Base-by-base conservation (phyloP, 768 basidiomycete species). In the Leccinum imitatum region DNA sequence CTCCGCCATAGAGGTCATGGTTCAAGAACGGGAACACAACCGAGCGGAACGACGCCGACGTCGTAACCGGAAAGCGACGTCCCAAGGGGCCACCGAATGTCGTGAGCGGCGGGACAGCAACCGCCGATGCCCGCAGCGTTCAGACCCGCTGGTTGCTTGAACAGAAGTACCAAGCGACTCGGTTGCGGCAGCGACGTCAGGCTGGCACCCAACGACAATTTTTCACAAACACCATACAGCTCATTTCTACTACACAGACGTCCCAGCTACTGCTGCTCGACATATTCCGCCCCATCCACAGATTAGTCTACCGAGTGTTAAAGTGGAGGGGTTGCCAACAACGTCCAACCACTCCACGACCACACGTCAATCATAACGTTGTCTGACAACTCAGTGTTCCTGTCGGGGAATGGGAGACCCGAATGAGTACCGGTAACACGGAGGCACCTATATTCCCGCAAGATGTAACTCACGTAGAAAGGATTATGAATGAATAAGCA, bases 1-100 rank as follows among this genome's bases (percentile, higher is more conserved):
- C 75, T 73, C 74, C 68, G 86, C 85, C 75, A 87, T 85, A 68
- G 89, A 85, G 69, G 88, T 83, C 90, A 91, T 91, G 65, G 69
- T 73, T 63, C 59, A 59, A 67, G 65, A 63, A 65, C 63, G 60
- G 70, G 68, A 69, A 67, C 62, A 56, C 68, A 51, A 50, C 65
- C 63, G 53, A 64, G 63, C 50, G 56, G 59, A 35, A 54, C 58
- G 61, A 61, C 57, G 48, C 63, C 59, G 57, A 67, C 62, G 65
- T 56, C 64, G 65, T 60, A 61, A 62, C 46, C 56, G 56, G 59
- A 66, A 55, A 61, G 53, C 63, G 48, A 56, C 56, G 60, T 62
- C 67, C 55, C 56, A 56, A 53, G 59, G 41, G 59, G 55, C 59
- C 57, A 64, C 53, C 63, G 54, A 57, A 59, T 61, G 68, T 72